These are phyloP conservation scores for Aspergillus oerlinghausenensis DNA, from an alignment of 2,329 filamentous ascomycete genomes.

Conservation along the genomic window DNA sequence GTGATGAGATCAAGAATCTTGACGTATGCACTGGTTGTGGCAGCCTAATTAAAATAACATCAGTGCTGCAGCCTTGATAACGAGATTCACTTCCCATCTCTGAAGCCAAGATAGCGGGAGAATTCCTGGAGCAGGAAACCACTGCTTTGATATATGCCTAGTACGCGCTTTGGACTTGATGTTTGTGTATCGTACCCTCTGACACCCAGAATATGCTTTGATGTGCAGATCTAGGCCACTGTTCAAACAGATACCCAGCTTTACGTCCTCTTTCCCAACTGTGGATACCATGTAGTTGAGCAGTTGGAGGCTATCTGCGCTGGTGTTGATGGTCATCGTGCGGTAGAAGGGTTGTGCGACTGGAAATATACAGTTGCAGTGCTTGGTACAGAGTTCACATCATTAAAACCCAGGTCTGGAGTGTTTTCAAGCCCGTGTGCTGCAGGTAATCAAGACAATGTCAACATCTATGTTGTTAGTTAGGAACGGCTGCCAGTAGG, in stretches of 20 bases:
- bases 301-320: slow-evolving; percentile 56
- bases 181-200: too few relatives aligned
- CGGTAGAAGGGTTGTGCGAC: slow-evolving; percentile 22
- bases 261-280: slow-evolving; percentile 56
- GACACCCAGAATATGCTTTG: slow-evolving; percentile 49
- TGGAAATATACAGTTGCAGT: slow-evolving; percentile 43
- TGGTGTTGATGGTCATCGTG: slow-evolving; percentile 54
- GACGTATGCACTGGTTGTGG: too few relatives aligned
- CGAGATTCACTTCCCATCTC: too few relatives aligned
- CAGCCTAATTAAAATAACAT: too few relatives aligned
- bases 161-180: too few relatives aligned
- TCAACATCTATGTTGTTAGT: slow-evolving; percentile 46
- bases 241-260: slow-evolving; percentile 28
- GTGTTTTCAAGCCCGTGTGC: slow-evolving; percentile 43
- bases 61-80: too few relatives aligned
- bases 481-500: slow-evolving; percentile 49
- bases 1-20: too few relatives aligned
- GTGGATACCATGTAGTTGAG: slow-evolving; percentile 60
- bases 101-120: too few relatives aligned
- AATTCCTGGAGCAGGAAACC: too few relatives aligned
- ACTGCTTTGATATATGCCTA: too few relatives aligned
- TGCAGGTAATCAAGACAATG: slow-evolving; percentile 23
- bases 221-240: slow-evolving; percentile 7
- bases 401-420: slow-evolving; percentile 51
- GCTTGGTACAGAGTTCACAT: slow-evolving; percentile 36